Base-by-base conservation (phyloP, 1,139 yeast genomes). In the Zygosaccharomyces sapae region DNA sequence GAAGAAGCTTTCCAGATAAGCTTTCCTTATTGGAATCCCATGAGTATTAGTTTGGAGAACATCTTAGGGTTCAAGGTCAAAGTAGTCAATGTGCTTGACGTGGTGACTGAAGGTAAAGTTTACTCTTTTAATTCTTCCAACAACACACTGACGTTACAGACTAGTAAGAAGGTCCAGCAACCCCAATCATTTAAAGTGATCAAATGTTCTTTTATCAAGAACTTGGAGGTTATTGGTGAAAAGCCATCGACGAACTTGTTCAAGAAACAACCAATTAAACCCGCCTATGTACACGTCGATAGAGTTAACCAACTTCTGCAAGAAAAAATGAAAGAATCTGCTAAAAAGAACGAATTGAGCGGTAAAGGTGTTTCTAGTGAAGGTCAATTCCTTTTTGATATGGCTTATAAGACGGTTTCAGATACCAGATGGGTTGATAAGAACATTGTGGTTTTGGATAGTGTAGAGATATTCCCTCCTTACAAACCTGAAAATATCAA, bases 11-110 rank as follows among this genome's bases (percentile, higher is more conserved):
- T 37, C 16, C 8, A 37, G 29, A 16, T 7, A n/a, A 24, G 12
- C 13, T 16, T 13, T 12, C 16, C 29, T 30, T 30, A 12, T 37
- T 25, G 18, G 31, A 6, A 12, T 27, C 41, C 29, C 43, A 63
- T 62, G 67, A 59, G 59, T 48, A 42, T 58, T 22, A 59, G 50
- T 48, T 52, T 65, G 40, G 67, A 62, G 31, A 56, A 57, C 37
- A 50, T 60, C 27, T 44, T 62, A 9, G 68, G 69, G 42, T 61
- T 64, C 49, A 81, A 82, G 59, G 86, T 85, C 50, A 77, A 72
- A 59, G 72, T 84, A 44, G 75, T 78, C 5, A 84, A 86, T 40
- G 69, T 76, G 9, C 69, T 81, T 43, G 89, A 83, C 59, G 74
- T 75, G 39, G 70, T 72, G 8, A 72, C 80, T 46, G 71, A 71